Evolutionary conservation across 2,329 filamentous ascomycete genomes (phyloP).

Genomic region (Pseudocercospora fijiensis): DNA sequence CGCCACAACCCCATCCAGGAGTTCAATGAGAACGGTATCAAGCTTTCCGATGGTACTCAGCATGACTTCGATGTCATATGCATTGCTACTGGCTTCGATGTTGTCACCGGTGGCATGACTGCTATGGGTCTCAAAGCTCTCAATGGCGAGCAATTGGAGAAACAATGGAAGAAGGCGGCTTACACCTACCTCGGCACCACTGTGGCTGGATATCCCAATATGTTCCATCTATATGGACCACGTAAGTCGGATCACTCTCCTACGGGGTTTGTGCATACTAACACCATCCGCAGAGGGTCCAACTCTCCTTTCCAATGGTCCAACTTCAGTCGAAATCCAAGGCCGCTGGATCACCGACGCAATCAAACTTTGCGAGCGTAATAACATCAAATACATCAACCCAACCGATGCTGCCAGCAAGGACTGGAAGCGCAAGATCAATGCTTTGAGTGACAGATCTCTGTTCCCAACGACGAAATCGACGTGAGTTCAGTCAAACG

Average conservation of each 20-base stretch:
- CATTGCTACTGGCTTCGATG: conserved; percentile 50
- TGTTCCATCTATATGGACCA: conserved; percentile 14
- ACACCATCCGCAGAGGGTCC: conserved; percentile 39
- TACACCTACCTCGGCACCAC: conserved; percentile 48
- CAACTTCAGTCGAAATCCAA: conserved; percentile 44
- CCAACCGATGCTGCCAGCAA: conserved; percentile 33
- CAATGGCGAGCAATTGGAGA: conserved; percentile 30
- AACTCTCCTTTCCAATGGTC: conserved; percentile 45
- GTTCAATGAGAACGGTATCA: conserved; percentile 33
- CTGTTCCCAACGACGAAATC: conserved; percentile 36
- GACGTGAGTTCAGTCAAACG: conserved; percentile 23
- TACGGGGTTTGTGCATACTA: conserved; percentile 28
- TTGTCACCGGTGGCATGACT: conserved; percentile 44
- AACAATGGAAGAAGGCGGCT: conserved; percentile 44
- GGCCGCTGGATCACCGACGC: conserved; percentile 41
- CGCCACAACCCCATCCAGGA: conserved; percentile 16
- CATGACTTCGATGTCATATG: conserved; percentile 46
- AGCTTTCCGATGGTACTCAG: conserved; percentile 22
- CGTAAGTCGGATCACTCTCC: conserved; percentile 12
- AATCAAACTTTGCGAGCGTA: conserved; percentile 29
- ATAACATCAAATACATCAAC: conserved; percentile 35
- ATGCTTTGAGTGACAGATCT: conserved; percentile 29
- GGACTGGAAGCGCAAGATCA: conserved; percentile 36
- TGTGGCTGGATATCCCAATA: conserved; percentile 39
- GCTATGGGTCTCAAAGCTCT: conserved; percentile 44